Conservation (phyloP, 2,329 filamentous ascomycete species). For the Phyllosticta capitalensis region DNA sequence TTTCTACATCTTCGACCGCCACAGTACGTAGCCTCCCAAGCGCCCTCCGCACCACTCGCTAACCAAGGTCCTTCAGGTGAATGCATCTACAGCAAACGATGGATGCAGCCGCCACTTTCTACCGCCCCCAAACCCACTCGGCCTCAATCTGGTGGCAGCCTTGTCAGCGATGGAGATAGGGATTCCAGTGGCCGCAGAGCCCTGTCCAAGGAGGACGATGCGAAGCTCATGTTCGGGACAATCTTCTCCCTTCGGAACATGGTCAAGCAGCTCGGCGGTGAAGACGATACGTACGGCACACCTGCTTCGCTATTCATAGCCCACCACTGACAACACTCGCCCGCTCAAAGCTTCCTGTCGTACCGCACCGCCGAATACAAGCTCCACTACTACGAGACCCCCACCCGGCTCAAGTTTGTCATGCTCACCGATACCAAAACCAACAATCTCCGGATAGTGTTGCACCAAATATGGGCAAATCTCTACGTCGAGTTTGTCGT, state of each 20-base stretch:
- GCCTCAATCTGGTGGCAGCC: conserved; percentile 38
- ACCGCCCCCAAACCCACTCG: conserved; percentile 38
- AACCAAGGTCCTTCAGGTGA: conserved; percentile 54
- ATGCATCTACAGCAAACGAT: conserved; percentile 90
- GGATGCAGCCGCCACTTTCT: conserved; percentile 52
- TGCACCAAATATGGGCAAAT: conserved; percentile 98
- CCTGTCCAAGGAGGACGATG: conserved; percentile 60
- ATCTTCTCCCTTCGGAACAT: conserved; percentile 96
- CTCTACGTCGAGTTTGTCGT: conserved; percentile 89
- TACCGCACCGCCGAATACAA: conserved; percentile 95
- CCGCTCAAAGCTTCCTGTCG: conserved; percentile 64
- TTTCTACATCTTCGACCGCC: conserved; percentile 98
- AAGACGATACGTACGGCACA: conserved; percentile 60
- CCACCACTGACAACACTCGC: not conserved
- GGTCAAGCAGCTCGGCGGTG: conserved; percentile 86
- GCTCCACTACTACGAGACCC: conserved; percentile 97
- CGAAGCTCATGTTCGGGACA: conserved; percentile 94
- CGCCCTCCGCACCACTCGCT: conserved; percentile 1
- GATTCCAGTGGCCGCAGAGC: conserved; percentile 25
- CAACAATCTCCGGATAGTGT: conserved; percentile 81
- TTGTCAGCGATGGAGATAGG: conserved; percentile 34
- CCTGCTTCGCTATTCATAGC: not conserved
- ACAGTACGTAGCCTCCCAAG: conserved; percentile 56
- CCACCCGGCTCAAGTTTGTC: conserved; percentile 89
- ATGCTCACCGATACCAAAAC: conserved; percentile 89